These are phyloP conservation scores for Scleroderma citrinum DNA, from an alignment of 768 basidiomycete genomes.

Conservation along the genomic window DNA sequence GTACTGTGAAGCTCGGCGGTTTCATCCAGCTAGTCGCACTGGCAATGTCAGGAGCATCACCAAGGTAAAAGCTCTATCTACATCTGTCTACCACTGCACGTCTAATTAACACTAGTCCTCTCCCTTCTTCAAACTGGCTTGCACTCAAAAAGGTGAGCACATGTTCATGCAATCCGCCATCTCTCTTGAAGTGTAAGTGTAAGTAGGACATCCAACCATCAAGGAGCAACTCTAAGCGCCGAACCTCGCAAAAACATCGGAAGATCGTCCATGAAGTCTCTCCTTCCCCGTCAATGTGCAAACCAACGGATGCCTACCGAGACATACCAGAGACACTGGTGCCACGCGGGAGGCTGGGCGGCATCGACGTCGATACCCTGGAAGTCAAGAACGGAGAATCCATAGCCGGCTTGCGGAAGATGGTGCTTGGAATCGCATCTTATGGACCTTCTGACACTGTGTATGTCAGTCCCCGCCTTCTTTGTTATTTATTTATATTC, in stretches of 20 bases:
- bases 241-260: constrained; percentile 12
- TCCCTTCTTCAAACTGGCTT: constrained; percentile 56
- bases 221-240: constrained; percentile 6
- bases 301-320: not conserved
- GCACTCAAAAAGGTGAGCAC: constrained; percentile 45
- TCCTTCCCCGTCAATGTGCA: not conserved
- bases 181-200: not conserved
- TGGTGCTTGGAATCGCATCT: constrained; percentile 46
- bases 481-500: not conserved
- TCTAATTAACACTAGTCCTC: not conserved
- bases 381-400: constrained; percentile 46
- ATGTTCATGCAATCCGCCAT: not conserved
- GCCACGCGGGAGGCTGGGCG: constrained; percentile 3
- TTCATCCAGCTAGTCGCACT: too few relatives aligned
- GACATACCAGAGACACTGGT: constrained; percentile 3
- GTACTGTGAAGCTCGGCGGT: too few relatives aligned
- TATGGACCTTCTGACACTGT: constrained; percentile 35
- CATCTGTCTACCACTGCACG: too few relatives aligned
- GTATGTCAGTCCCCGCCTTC: constrained; percentile 32
- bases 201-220: constrained; percentile 2
- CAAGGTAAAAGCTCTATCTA: too few relatives aligned
- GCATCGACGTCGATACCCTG: constrained; percentile 14
- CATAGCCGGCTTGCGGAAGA: constrained; percentile 38
- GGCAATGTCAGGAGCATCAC: too few relatives aligned
- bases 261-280: constrained; percentile 10